Conservation (phyloP, 345 rosid species). For the Gossypium bickii region DNA sequence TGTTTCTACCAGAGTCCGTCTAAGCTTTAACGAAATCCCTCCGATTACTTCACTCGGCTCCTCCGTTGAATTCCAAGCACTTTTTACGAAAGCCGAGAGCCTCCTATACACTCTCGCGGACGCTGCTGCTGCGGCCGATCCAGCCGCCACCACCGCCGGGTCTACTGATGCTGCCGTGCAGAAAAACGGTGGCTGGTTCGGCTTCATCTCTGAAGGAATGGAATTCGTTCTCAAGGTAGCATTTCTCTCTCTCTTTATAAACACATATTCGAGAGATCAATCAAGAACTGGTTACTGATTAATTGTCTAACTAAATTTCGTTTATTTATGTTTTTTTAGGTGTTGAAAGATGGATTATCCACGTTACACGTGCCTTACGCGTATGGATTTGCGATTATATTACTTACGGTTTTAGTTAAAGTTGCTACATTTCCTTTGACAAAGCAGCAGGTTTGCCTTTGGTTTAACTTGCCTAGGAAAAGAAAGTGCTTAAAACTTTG, state of each 20-base stretch:
- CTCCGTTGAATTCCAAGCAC: constrained; percentile 44
- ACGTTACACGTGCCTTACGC: constrained; percentile 82
- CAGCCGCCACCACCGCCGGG: constrained; percentile 34
- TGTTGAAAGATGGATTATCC: constrained; percentile 79
- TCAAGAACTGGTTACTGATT: not conserved
- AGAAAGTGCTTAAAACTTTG: not conserved
- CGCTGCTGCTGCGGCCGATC: constrained; percentile 63
- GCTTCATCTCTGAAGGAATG: constrained; percentile 82
- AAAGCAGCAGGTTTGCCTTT: constrained; percentile 65
- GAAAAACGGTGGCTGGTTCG: constrained; percentile 91
- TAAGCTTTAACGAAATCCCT: constrained; percentile 77
- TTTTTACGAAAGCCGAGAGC: constrained; percentile 59
- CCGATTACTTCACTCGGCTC: constrained; percentile 49
- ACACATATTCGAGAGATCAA: not conserved
- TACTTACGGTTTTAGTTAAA: constrained; percentile 84
- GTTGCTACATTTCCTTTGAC: constrained; percentile 78
- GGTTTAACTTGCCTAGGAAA: not conserved
- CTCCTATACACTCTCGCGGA: constrained; percentile 79
- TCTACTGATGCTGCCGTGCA: constrained; percentile 50
- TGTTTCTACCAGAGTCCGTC: constrained; percentile 45
- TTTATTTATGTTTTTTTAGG: constrained; percentile 30
- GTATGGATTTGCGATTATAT: constrained; percentile 88
- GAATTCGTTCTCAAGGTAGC: constrained; percentile 83
- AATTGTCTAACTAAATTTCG: not conserved
- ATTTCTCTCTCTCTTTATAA: not conserved